Conservation (phyloP, 176 grass and related monocot species). For the Poa annua region DNA sequence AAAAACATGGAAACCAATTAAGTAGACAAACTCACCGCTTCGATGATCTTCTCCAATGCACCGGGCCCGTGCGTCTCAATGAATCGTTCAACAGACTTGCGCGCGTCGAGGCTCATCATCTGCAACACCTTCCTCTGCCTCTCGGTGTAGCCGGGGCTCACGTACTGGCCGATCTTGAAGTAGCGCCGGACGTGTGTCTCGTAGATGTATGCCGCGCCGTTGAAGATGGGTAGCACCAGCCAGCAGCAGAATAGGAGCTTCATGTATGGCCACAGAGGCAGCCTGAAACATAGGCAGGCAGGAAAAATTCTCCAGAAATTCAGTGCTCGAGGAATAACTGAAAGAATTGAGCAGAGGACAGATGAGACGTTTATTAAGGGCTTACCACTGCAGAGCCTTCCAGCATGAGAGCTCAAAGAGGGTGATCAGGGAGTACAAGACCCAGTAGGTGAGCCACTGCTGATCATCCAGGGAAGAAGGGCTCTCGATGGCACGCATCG, state of each 20-base stretch:
- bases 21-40: constrained; percentile 53
- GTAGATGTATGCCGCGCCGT: constrained; percentile 96
- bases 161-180: constrained; percentile 81
- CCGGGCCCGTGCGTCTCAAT: constrained; percentile 75
- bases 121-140: constrained; percentile 76
- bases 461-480: constrained; percentile 89
- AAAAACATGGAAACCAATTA: neutral
- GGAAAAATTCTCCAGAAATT: neutral
- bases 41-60: constrained; percentile 78
- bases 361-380: neutral
- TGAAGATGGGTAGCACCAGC: constrained; percentile 96
- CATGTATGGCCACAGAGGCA: constrained; percentile 88
- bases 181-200: constrained; percentile 74
- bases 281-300: constrained; percentile 44
- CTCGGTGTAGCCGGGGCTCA: constrained; percentile 68
- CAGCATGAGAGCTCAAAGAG: constrained; percentile 91
- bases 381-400: constrained; percentile 82
- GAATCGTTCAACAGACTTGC: constrained; percentile 79
- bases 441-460: constrained; percentile 99
- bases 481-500: constrained; percentile 94
- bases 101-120: constrained; percentile 90
- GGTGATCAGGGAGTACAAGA: constrained; percentile 89
- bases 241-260: constrained; percentile 91
- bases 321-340: neutral
- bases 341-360: neutral